phyloP scores from a whole-genome alignment of 805 yeast genomes.

The Candida silvatica region DNA sequence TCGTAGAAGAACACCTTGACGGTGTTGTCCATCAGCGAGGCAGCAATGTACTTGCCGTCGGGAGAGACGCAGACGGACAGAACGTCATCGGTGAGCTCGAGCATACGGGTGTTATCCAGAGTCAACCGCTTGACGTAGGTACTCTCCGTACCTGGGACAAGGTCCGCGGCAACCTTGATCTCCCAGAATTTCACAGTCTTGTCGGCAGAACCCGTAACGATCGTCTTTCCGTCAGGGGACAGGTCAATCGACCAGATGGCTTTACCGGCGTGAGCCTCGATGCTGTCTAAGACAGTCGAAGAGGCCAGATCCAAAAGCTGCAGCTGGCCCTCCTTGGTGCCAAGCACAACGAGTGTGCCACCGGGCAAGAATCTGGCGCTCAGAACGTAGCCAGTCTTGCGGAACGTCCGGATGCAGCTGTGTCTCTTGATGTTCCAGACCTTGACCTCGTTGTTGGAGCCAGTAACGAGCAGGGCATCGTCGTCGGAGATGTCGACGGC shows the following conservation, averaged over 20 bases:
- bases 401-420: slow-evolving; percentile 78
- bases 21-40: slow-evolving; percentile 85
- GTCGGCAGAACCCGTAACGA: slow-evolving; percentile 93
- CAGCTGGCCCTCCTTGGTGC: slow-evolving; percentile 79
- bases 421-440: slow-evolving; percentile 75
- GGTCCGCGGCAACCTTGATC: slow-evolving; percentile 55
- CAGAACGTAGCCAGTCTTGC: slow-evolving; percentile 74
- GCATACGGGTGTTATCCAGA: slow-evolving; percentile 65
- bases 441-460: slow-evolving; percentile 83
- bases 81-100: slow-evolving; percentile 83
- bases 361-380: slow-evolving; percentile 84
- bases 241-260: slow-evolving; percentile 91
- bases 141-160: slow-evolving; percentile 57
- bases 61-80: slow-evolving; percentile 74
- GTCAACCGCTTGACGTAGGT: slow-evolving; percentile 43
- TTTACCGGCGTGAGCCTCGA: slow-evolving; percentile 66
- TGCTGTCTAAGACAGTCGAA: slow-evolving; percentile 60
- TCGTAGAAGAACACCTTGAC: slow-evolving; percentile 90
- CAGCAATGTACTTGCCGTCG: slow-evolving; percentile 68
- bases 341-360: slow-evolving; percentile 77
- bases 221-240: slow-evolving; percentile 73
- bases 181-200: slow-evolving; percentile 87
- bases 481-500: slow-evolving; percentile 78
- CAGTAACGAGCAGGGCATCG: slow-evolving; percentile 73
- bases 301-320: slow-evolving; percentile 83